Evolutionary conservation across 768 basidiomycete genomes (phyloP), one percentile per base, ranked within the genome.

Genomic region (Rhizopogon vulgaris): DNA sequence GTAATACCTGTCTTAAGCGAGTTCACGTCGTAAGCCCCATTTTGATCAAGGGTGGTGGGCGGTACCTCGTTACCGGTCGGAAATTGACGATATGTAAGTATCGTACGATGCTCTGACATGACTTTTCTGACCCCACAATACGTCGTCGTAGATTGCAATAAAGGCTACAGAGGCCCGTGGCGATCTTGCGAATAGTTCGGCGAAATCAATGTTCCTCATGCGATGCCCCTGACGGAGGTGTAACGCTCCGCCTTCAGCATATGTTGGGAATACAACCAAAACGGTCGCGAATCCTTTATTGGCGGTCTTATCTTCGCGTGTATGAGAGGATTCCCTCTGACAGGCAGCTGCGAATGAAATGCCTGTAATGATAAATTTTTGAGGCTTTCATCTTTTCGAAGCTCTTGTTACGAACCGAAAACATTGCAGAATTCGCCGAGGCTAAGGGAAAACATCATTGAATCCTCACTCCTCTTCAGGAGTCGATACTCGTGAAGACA

Each of bases 261-360:
- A 17, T 0, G 74, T 74, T 14, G 79, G 79, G 45, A 78, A 70
- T n/a, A 76, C 69, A 38, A 80, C 57, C 1, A 81, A 72, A 8
- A 83, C 69, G 1, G 80, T 79, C 1, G 75, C 79, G 38, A 82
- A 74, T 9, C 66, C 60, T 8, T 73, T 69, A 6, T 75, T 75
- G 0, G 76, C 78, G 53, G 79, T 78, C 36, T 71, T 67, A 53
- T 79, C 15, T 34, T 22, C 5, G 9, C 18, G 22, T 34, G 8
- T 12, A 34, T 15, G 10, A 14, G 22, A 18, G 30, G 32, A 46
- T 22, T 46, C 45, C 18, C 8, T 24, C 18, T 2, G 18, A 46
- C 14, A 15, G 3, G 32, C 18, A 2, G 5, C 45, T 34, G 18
- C 32, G 14, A 32, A 34, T 34, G 45, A 46, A 34, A 46, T 6